A percentile compares a stretch with the other conserved stretches of the same genome.
Evolutionary conservation across 306 rosid species (phyloP).

Genomic region (Vachellia pachyceras): DNA sequence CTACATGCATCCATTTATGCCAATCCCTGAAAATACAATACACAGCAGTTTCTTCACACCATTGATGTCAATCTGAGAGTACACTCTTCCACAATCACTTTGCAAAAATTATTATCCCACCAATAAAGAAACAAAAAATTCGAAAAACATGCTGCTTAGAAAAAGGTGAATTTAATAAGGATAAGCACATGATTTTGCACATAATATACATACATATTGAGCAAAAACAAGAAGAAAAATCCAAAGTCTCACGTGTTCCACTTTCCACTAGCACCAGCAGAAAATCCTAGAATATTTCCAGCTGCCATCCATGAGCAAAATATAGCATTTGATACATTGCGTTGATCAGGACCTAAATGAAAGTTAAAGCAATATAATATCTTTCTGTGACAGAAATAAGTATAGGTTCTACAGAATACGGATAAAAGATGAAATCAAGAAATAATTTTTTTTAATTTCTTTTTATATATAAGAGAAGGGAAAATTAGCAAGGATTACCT

Average conservation of each 20-base stretch:
- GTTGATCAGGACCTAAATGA: slow-evolving; percentile 86
- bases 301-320: slow-evolving; percentile 99
- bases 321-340: slow-evolving; percentile 87
- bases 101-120: slow-evolving; percentile 22
- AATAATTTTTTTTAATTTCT: neutral
- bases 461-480: neutral
- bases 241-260: slow-evolving; percentile 79
- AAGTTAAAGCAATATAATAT: slow-evolving; percentile 21
- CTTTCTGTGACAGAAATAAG: neutral
- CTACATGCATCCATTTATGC: slow-evolving; percentile 27
- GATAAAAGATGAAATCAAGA: slow-evolving; percentile 25
- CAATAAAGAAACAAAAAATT: neutral
- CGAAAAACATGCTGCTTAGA: neutral
- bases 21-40: slow-evolving; percentile 24
- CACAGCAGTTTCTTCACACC: no score
- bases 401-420: neutral
- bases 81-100: slow-evolving; percentile 21
- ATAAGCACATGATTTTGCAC: neutral
- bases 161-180: neutral
- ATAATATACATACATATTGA: slow-evolving; percentile 23
- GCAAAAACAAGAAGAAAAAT: slow-evolving; percentile 11
- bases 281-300: slow-evolving; percentile 96
- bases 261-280: slow-evolving; percentile 93
- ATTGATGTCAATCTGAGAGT: slow-evolving; percentile 18
- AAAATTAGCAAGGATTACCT: slow-evolving; percentile 54